Evolutionary conservation across 345 rosid species (phyloP), one percentile per base, ranked within the genome.

Genomic region (Melaleuca quinquenervia): DNA sequence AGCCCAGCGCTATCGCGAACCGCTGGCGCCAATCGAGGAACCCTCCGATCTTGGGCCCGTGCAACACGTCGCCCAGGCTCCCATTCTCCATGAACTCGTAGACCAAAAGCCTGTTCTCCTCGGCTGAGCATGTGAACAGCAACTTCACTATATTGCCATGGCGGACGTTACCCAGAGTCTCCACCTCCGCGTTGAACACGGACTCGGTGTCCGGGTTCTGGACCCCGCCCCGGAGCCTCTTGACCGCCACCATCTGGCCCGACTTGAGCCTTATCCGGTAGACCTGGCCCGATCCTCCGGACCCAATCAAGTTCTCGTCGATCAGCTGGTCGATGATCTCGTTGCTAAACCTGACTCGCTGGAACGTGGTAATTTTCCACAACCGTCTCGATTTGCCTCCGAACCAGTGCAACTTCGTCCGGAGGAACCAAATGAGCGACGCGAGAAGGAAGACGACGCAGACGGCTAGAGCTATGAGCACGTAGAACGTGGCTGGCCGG

Each of bases 31-130:
- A 96, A 11, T 92, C 93, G 5, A 87, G 83, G 32, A 86, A 75
- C 24, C 88, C 87, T 11, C 88, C 89, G 50, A 84, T 88, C 64
- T 60, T 52, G 78, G 86, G 91, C 1, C 89, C 89, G 52, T 95
- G 95, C 88, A 96, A 88, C 85, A 88, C 89, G 84, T 96, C 96
- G 20, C 96, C 94, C 60, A 96, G 89, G 86, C 98, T 96, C 13
- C 96, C 98, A 15, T 93, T 96, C 89, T 89, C 96, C 94, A 96
- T 94, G 85, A 89, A 91, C 87, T 96, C 98, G 32, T 92, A 95
- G 60, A 93, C 96, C 64, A 96, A 49, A 45, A 94, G 85, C 24
- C 89, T 89, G 32, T 83, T 88, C 82, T 92, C 92, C 26, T 92
- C 93, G 5, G 90, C 88, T 64, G 86, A 88, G 83, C 93, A 89